Evolutionary conservation across 805 yeast genomes (phyloP), one percentile per base, ranked within the genome.

Genomic region (Ogataea wickerhamii): DNA sequence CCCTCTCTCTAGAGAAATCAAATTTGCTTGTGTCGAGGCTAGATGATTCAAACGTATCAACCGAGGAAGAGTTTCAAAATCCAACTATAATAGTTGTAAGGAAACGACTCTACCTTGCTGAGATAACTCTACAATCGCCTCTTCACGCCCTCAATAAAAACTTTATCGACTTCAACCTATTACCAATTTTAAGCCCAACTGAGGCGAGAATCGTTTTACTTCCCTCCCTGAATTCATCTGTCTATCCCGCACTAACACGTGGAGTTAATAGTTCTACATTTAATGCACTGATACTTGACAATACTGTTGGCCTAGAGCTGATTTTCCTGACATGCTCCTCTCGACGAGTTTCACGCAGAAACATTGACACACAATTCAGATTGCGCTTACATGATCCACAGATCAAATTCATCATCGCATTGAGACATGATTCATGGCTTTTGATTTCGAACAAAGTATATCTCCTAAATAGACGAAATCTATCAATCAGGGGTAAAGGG

Each of bases 371-470:
- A 7, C 7, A 26, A 7, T 26, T 14, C 16, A 14, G 8, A 8
- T 13, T 26, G 17, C 17, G n/a, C 17, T 12, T 26, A 14, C n/a
- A 14, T 13, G 29, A 26, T 14, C 18, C 18, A n/a, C 24, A 18
- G 6, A 22, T 38, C 10, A 22, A 17, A 18, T 14, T 14, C 8
- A 27, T 36, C 6, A 13, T 25, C 5, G 8, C 13, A 14, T 22
- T 34, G 6, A 4, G 16, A 4, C 4, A n/a, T 7, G 34, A 28
- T 27, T 16, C 29, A 13, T 33, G 23, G 26, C 26, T 40, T 31
- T 16, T 40, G 28, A 32, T 36, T 14, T 40, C 44, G 23, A 28
- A 40, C 22, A 16, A 19, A 3, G 17, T 38, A n/a, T 38, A 38
- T 23, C 18, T 38, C n/a, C 23, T 38, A 20, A 20, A 33, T 3